phyloP scores from a whole-genome alignment of 179 eudicot species.

The Camellia oleifera region DNA sequence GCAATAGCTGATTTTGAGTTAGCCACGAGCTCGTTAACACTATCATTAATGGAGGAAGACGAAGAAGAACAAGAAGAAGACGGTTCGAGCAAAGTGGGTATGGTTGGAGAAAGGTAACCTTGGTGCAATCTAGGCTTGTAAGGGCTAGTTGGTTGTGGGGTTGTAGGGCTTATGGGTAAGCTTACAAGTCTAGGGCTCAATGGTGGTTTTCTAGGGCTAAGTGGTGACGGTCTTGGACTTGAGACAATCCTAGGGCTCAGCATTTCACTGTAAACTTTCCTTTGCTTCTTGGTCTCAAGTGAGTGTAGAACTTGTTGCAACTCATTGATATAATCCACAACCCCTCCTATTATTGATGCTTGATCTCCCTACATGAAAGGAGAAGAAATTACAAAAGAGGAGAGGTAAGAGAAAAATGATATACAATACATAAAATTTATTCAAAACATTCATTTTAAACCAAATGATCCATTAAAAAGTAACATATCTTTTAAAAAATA shows the following conservation, averaged over 20 bases:
- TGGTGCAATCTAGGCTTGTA: constrained; percentile 41
- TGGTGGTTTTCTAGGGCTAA: constrained; percentile 84
- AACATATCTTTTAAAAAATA: too few relatives aligned
- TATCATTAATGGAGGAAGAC: constrained; percentile 32
- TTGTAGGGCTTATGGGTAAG: constrained; percentile 86
- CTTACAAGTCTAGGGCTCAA: constrained; percentile 63
- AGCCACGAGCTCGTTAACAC: constrained; percentile 66
- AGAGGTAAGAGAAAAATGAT: too few relatives aligned
- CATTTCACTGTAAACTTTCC: constrained; percentile 76
- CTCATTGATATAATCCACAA: constrained; percentile 80
- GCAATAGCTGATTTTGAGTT: constrained; percentile 72
- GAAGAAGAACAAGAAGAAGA: constrained; percentile 36
- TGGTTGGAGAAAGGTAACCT: constrained; percentile 32
- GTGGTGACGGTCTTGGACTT: constrained; percentile 62
- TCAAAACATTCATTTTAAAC: too few relatives aligned
- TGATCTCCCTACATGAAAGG: constrained; percentile 69
- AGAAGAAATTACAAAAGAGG: background rate
- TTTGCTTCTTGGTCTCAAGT: constrained; percentile 81
- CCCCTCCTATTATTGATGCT: constrained; percentile 97
- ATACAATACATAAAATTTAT: too few relatives aligned
- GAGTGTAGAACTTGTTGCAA: constrained; percentile 81
- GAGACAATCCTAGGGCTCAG: constrained; percentile 70
- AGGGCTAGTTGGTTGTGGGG: constrained; percentile 83
- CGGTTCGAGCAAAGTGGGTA: constrained; percentile 26
- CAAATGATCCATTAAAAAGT: too few relatives aligned